phyloP scores from a whole-genome alignment of 164 flowering plant species.

The Protea cynaroides region DNA sequence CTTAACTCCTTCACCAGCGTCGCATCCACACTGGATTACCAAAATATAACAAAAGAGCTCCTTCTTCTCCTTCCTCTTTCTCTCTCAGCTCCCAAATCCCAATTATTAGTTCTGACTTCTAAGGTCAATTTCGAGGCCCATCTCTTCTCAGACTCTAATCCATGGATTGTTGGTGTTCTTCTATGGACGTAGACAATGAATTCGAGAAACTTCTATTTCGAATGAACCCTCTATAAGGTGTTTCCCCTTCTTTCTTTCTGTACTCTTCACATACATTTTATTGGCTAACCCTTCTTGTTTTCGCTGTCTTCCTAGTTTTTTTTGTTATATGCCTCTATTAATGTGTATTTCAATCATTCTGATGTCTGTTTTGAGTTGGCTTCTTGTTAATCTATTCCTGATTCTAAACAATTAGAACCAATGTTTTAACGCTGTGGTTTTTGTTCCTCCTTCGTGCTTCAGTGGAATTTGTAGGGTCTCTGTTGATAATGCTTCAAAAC shows the following conservation, averaged over 20 bases:
- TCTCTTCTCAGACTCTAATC: background rate
- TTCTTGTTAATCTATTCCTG: background rate
- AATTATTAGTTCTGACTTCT: background rate
- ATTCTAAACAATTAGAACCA: background rate
- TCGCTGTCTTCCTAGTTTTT: too few relatives aligned
- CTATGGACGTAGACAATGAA: conserved; percentile 53
- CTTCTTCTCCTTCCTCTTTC: too few relatives aligned
- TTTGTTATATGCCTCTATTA: too few relatives aligned
- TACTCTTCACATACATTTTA: too few relatives aligned
- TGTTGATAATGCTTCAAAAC: conserved; percentile 63
- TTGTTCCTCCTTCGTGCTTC: conserved; percentile 5
- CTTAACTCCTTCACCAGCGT: too few relatives aligned
- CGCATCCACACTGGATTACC: too few relatives aligned
- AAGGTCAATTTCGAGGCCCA: background rate
- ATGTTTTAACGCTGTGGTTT: conserved; percentile 1
- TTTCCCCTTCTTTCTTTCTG: background rate
- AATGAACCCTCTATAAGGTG: conserved; percentile 90
- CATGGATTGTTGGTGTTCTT: conserved; percentile 59
- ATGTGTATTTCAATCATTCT: conserved; percentile 7
- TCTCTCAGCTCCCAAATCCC: too few relatives aligned
- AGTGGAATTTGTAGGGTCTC: conserved; percentile 58
- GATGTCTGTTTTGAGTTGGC: background rate
- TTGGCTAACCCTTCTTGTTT: conserved; percentile 2
- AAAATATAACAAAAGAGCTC: too few relatives aligned
- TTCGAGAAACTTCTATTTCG: conserved; percentile 69